A percentile compares a stretch with the other conserved stretches of the same genome.
Conservation (phyloP, 1,284 basidiomycete species). For the Trichosporon faecale region DNA sequence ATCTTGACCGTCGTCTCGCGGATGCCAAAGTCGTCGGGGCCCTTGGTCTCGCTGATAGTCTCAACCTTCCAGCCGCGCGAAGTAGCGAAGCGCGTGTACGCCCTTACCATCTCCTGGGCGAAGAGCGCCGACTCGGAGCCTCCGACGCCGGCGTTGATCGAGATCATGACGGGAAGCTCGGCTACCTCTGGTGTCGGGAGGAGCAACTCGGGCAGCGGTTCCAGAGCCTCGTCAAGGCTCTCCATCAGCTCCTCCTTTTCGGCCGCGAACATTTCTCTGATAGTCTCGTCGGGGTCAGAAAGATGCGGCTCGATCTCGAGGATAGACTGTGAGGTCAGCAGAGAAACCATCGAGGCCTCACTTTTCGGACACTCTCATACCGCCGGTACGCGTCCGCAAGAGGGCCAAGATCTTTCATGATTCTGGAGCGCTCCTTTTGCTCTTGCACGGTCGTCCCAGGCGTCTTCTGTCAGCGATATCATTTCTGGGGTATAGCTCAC, state of each 20-base stretch:
- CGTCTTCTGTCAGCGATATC: slow-evolving; percentile 12
- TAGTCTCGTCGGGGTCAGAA: slow-evolving; percentile 69
- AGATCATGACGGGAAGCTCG: slow-evolving; percentile 73
- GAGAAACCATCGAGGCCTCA: slow-evolving; percentile 35
- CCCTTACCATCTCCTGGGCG: slow-evolving; percentile 70
- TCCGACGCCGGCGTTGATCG: slow-evolving; percentile 89
- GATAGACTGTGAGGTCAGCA: slow-evolving; percentile 56
- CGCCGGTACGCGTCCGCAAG: slow-evolving; percentile 58
- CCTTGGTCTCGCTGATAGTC: slow-evolving; percentile 47
- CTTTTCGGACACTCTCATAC: slow-evolving; percentile 56
- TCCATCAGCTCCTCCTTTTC: slow-evolving; percentile 62
- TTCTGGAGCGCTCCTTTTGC: slow-evolving; percentile 55
- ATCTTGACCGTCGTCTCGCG: slow-evolving; percentile 72
- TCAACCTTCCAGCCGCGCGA: slow-evolving; percentile 50
- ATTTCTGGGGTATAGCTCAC: not conserved
- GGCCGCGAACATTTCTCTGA: slow-evolving; percentile 70
- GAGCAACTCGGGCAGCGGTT: slow-evolving; percentile 65
- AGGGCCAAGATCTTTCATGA: slow-evolving; percentile 59
- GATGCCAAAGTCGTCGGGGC: slow-evolving; percentile 62
- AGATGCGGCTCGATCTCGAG: slow-evolving; percentile 64
- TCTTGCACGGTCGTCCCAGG: slow-evolving; percentile 37
- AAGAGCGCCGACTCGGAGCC: slow-evolving; percentile 87
- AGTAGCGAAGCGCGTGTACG: slow-evolving; percentile 74
- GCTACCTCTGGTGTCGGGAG: slow-evolving; percentile 66
- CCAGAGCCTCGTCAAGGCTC: slow-evolving; percentile 57